Base-by-base conservation (phyloP, 768 basidiomycete genomes). In the Gloeopeniophorella convolvens region DNA sequence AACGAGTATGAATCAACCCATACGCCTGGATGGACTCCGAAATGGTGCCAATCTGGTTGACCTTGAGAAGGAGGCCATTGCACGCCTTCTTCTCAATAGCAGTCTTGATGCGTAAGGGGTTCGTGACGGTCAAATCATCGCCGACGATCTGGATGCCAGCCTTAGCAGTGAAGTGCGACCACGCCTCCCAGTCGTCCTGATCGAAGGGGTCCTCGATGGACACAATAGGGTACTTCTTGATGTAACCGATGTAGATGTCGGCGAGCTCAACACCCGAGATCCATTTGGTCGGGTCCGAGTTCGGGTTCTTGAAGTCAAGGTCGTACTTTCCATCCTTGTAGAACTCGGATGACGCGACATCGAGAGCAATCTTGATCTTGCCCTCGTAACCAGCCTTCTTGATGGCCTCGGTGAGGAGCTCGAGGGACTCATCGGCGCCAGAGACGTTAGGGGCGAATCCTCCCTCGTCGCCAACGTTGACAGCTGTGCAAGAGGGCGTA, bases 321-420 rank as follows among this genome's bases (percentile, higher is more conserved):
- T 98, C 95, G 71, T 99, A 99, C 75, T 97, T 97, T 62, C 94
- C 95, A 5, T 97, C 93, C 82, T 96, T 98, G 85, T 91, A 99
- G 79, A 99, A 99, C 71, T 99, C 96, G 68, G 95, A 97, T 2
- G 94, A 96, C 48, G 96, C 96, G 59, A 96, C 94, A 63, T 96
- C 95, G 59, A 99, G 89, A 52, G 88, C 95, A 68, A 99, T 98
- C 72, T 97, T 89, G 73, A 99, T 85, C 76, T 96, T 96, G 65
- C 92, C 96, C 68, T 95, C 89, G 70, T 96, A 97, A 34, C 96
- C 96, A 21, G 96, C 94, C 75, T 92, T 89, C 71, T 89, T 85
- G 77, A 99, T 98, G 62, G 96, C 96, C 68, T 95, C 91, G 35
- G 80, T 78, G 55, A 99, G 79, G 62, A 99, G 83, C 62, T 99